Base-by-base conservation (phyloP, 495 filamentous ascomycete genomes). In the Penicillium macrosclerotiorum region DNA sequence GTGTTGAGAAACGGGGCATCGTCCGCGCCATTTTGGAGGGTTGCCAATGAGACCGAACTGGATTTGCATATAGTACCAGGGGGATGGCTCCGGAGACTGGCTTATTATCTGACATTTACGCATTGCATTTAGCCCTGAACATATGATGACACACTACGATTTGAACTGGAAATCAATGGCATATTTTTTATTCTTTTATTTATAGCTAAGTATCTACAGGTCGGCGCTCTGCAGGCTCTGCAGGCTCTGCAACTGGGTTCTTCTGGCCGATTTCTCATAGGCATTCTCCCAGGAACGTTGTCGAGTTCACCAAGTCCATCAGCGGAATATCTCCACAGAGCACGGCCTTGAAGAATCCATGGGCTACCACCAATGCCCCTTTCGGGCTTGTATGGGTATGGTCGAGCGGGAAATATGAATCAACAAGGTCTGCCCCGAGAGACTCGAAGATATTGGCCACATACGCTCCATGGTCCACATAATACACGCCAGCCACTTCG, bases 341-440 rank as follows among this genome's bases (percentile, higher is more conserved):
- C 5, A 85, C 54, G 0, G 70, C 83, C 67, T 83, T 81, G 39
- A 82, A 74, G 57, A 86, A 86, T 25, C 80, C 79, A 52, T 77
- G 70, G 0, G 75, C 74, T 11, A 83, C 78, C 4, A 78, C 65
- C 48, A 78, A 65, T 3, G 82, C 81, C 0, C 83, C 83, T 26
- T 54, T 65, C 0, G 78, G 63, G 50, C 72, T 81, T 2, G 83
- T 85, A 61, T 86, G 83, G 5, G 81, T 85, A 59, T 86, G 80
- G 52, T 86, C 83, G 20, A 64, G 67, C 0, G 82, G 80, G 56
- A 70, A 87, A 49, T 77, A 77, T 1, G 69, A 64, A 52, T 73
- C 69, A 1, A 69, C 65, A 13, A 63, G 73, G 5, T 73, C 67
- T 25, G 40, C 49, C 3, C 74, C 73, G 51, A 84, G 42, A 33